Percentiles rank a stretch among this genome's conserved stretches.
phyloP scores from a whole-genome alignment of 345 rosid genomes.

The Pseudoturritis turrita region DNA sequence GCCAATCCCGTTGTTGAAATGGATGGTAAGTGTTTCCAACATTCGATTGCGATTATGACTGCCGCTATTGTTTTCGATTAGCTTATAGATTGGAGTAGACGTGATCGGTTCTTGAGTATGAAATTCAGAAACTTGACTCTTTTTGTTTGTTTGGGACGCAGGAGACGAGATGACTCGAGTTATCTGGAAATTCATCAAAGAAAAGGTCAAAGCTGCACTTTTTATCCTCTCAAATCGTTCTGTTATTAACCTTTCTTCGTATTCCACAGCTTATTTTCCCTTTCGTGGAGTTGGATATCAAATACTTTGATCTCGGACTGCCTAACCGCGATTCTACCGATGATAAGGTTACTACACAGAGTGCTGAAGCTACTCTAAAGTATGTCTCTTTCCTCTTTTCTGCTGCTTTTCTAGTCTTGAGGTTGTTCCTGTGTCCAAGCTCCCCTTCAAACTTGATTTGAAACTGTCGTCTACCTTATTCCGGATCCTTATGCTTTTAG shows the following conservation, averaged over 20 bases:
- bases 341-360: constrained; percentile 51
- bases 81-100: not conserved
- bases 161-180: constrained; percentile 78
- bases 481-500: not conserved
- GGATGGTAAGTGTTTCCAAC: constrained; percentile 39
- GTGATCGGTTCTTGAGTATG: not conserved
- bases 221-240: not conserved
- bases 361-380: constrained; percentile 67
- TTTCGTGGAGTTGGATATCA: constrained; percentile 58
- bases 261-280: constrained; percentile 53
- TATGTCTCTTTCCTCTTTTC: constrained; percentile 8
- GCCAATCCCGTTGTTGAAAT: constrained; percentile 52
- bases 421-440: not conserved
- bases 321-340: constrained; percentile 57
- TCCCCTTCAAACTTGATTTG: not conserved
- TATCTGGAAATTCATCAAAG: constrained; percentile 60
- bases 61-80: not conserved
- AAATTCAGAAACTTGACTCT: too few relatives aligned
- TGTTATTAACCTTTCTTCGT: not conserved
- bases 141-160: too few relatives aligned
- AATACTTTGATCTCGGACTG: constrained; percentile 66
- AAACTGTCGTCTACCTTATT: not conserved
- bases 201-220: constrained; percentile 34
- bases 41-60: not conserved
- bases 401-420: not conserved